These are phyloP conservation scores for Quercus rubra DNA, from an alignment of 306 rosid genomes.

Conservation along the genomic window DNA sequence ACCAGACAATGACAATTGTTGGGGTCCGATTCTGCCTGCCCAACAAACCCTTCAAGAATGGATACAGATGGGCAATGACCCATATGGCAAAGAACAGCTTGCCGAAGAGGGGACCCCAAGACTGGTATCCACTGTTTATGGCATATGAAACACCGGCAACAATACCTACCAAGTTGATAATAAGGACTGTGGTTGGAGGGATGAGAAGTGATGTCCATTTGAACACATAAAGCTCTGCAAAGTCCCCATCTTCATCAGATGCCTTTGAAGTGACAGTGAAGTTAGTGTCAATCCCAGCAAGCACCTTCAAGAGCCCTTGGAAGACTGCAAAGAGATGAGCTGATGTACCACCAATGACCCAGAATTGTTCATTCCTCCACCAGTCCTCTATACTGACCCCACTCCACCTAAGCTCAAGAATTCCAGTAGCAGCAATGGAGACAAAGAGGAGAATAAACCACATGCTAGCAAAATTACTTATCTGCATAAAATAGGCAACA, in stretches of 20 bases:
- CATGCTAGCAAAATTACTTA: conserved; percentile 97
- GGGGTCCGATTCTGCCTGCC: conserved; percentile 91
- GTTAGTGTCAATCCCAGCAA: conserved; percentile 89
- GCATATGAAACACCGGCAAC: conserved; percentile 95
- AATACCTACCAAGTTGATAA: conserved; percentile 73
- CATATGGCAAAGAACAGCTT: conserved; percentile 83
- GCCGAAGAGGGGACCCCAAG: conserved; percentile 93
- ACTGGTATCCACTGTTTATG: conserved; percentile 86
- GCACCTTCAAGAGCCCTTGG: conserved; percentile 94
- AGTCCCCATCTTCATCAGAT: conserved; percentile 88
- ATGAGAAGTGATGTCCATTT: conserved; percentile 94
- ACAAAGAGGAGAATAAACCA: conserved; percentile 95
- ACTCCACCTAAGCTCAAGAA: conserved; percentile 99
- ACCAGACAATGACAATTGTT: conserved; percentile 89
- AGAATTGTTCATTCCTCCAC: conserved; percentile 99
- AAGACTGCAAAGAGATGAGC: conserved; percentile 97
- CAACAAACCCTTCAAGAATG: conserved; percentile 92
- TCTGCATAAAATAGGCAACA: conserved; percentile 46
- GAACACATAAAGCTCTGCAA: conserved; percentile 81
- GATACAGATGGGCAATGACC: conserved; percentile 93
- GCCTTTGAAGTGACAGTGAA: conserved; percentile 96
- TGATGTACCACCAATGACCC: conserved; percentile 99
- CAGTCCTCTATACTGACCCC: conserved; percentile 97
- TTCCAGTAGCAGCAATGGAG: conserved; percentile 84
- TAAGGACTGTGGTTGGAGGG: conserved; percentile 90